phyloP scores from a whole-genome alignment of 345 rosid genomes.

The Cardamine occulta region DNA sequence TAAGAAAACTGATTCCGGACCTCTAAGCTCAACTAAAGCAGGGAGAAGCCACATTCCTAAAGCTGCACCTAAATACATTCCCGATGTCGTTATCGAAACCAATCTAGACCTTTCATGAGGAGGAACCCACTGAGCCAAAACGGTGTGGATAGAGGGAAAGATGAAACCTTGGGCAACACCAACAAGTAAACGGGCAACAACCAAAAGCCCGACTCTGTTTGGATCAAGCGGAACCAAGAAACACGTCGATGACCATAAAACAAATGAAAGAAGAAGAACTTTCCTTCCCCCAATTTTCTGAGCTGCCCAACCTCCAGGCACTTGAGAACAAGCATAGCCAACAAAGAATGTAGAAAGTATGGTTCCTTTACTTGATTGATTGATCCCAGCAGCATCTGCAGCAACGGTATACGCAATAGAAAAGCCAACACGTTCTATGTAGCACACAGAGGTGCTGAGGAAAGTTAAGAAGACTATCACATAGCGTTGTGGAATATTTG shows the following conservation, averaged over 20 bases:
- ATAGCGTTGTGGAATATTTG: conserved; percentile 77
- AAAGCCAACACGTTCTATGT: conserved; percentile 95
- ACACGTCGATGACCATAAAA: conserved; percentile 90
- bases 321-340: conserved; percentile 95
- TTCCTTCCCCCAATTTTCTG: conserved; percentile 88
- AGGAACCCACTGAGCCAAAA: conserved; percentile 98
- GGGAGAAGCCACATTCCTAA: conserved; percentile 96
- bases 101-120: conserved; percentile 98
- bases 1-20: conserved; percentile 85
- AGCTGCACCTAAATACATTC: conserved; percentile 98
- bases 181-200: conserved; percentile 86
- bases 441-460: conserved; percentile 84
- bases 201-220: conserved; percentile 59
- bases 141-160: conserved; percentile 94
- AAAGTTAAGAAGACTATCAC: conserved; percentile 83
- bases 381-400: conserved; percentile 88
- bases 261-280: conserved; percentile 86
- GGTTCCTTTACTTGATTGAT: conserved; percentile 89
- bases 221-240: conserved; percentile 88
- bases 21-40: conserved; percentile 76
- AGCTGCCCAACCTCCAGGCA: conserved; percentile 99
- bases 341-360: conserved; percentile 86
- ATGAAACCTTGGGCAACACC: conserved; percentile 99
- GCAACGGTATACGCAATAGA: conserved; percentile 93
- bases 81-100: conserved; percentile 93